Percentiles rank a stretch among this genome's conserved stretches.
phyloP scores from a whole-genome alignment of 495 filamentous ascomycete species.

The Penicillium turbatum region DNA sequence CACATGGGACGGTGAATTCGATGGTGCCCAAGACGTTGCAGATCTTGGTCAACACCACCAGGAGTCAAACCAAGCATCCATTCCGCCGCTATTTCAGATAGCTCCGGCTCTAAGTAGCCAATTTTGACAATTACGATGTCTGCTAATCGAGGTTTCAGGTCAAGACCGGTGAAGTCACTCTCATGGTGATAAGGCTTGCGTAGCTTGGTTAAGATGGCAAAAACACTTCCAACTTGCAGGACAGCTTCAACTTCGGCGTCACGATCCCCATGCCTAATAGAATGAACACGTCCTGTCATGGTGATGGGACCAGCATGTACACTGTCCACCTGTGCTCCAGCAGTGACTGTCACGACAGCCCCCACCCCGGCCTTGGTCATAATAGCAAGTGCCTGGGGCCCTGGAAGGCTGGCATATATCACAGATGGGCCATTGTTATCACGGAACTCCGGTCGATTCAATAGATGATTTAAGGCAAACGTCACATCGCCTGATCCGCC shows the following conservation, averaged over 20 bases:
- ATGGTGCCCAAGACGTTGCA: slow-evolving; percentile 45
- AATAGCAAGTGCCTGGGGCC: slow-evolving; percentile 40
- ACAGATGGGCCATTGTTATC: slow-evolving; percentile 35
- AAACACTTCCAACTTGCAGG: slow-evolving; percentile 49
- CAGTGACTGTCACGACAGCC: slow-evolving; percentile 49
- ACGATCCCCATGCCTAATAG: slow-evolving; percentile 50
- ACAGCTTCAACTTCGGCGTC: slow-evolving; percentile 50
- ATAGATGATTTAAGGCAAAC: slow-evolving; percentile 46
- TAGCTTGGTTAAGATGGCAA: slow-evolving; percentile 51
- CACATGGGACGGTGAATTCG: slow-evolving; percentile 52
- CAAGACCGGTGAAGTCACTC: slow-evolving; percentile 49
- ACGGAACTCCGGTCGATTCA: slow-evolving; percentile 47
- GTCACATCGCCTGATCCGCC: slow-evolving; percentile 55
- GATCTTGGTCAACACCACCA: slow-evolving; percentile 53
- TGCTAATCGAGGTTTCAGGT: slow-evolving; percentile 42
- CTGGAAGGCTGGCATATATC: slow-evolving; percentile 56
- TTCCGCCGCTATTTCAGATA: slow-evolving; percentile 51
- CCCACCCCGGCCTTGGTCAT: slow-evolving; percentile 49
- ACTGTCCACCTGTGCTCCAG: slow-evolving; percentile 51
- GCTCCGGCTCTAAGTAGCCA: slow-evolving; percentile 55
- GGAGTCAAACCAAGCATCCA: slow-evolving; percentile 55
- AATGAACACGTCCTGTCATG: slow-evolving; percentile 50
- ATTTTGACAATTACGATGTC: slow-evolving; percentile 59
- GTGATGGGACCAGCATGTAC: slow-evolving; percentile 49
- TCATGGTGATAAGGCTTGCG: slow-evolving; percentile 58